These are phyloP conservation scores for Termitomyces sp. DNA, from an alignment of 768 basidiomycete genomes.

Conservation along the genomic window DNA sequence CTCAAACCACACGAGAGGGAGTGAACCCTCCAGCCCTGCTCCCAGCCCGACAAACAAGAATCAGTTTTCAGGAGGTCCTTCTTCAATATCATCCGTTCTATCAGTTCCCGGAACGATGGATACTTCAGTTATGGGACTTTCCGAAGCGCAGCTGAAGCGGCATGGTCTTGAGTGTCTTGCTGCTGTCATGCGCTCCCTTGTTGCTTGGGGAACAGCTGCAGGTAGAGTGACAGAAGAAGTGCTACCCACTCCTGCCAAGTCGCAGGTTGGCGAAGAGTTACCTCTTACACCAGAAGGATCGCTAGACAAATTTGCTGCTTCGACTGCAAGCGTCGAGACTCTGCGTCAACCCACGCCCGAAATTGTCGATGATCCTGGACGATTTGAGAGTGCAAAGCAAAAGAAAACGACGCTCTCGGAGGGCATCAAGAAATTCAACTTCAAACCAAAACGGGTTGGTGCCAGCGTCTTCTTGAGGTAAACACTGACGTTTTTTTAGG, in stretches of 20 bases:
- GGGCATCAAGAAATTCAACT: slow-evolving; percentile 97
- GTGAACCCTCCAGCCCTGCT: slow-evolving; percentile 58
- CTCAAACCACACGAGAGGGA: slow-evolving; percentile 38
- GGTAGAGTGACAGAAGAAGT: slow-evolving; percentile 39
- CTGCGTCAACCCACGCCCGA: slow-evolving; percentile 73
- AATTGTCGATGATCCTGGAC: slow-evolving; percentile 79
- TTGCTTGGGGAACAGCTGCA: slow-evolving; percentile 77
- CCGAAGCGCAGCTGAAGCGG: slow-evolving; percentile 79
- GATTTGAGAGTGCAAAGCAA: slow-evolving; percentile 94
- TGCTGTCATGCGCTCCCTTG: slow-evolving; percentile 81
- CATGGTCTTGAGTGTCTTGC: slow-evolving; percentile 96
- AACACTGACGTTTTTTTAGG: slow-evolving; percentile 38
- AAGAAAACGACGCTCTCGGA: slow-evolving; percentile 93
- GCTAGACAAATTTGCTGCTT: slow-evolving; percentile 45
- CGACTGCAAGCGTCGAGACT: slow-evolving; percentile 44
- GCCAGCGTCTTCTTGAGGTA: background rate
- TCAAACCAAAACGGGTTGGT: slow-evolving; percentile 92
- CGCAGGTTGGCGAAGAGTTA: slow-evolving; percentile 48
- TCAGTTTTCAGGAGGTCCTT: slow-evolving; percentile 31
- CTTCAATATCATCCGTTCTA: slow-evolving; percentile 62
- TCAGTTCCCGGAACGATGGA: slow-evolving; percentile 64
- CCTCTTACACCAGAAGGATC: slow-evolving; percentile 51
- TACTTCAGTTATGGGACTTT: slow-evolving; percentile 58
- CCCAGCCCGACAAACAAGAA: slow-evolving; percentile 45
- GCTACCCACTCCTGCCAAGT: slow-evolving; percentile 31